A percentile compares a stretch with the other conserved stretches of the same genome.
Evolutionary conservation across 176 grass and related monocot species (phyloP).

Genomic region (Leersia perrieri): DNA sequence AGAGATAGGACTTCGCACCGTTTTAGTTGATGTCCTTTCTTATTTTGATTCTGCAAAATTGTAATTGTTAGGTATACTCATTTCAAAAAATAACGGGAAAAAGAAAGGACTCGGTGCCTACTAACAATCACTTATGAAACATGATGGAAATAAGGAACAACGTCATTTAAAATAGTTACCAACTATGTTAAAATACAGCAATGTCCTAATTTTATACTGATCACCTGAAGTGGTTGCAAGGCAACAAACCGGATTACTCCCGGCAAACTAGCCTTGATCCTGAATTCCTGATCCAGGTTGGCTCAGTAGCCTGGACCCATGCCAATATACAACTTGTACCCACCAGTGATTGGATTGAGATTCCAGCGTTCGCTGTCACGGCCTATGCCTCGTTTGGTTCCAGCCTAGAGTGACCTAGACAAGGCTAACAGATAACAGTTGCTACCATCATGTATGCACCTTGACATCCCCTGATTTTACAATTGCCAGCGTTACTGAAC

Average conservation of each 20-base stretch:
- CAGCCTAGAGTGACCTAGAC: not conserved
- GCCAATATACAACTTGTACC: not conserved
- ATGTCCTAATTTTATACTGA: not conserved
- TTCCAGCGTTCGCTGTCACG: not conserved
- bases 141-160: not conserved
- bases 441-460: no score
- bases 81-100: not conserved
- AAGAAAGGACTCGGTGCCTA: not conserved
- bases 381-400: not conserved
- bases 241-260: not conserved
- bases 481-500: no score
- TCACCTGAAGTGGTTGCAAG: not conserved
- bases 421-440: not conserved
- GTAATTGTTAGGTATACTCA: not conserved
- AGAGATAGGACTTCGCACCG: not conserved
- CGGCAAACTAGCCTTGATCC: not conserved
- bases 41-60: not conserved
- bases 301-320: constrained; percentile 5
- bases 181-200: not conserved
- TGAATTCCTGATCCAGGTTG: not conserved
- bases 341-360: not conserved
- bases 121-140: not conserved
- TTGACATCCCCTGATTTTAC: no score
- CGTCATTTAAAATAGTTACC: no score
- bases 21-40: not conserved